These are phyloP conservation scores for Talaromyces sp. DNA, from an alignment of 2,329 filamentous ascomycete species.

Conservation along the genomic window DNA sequence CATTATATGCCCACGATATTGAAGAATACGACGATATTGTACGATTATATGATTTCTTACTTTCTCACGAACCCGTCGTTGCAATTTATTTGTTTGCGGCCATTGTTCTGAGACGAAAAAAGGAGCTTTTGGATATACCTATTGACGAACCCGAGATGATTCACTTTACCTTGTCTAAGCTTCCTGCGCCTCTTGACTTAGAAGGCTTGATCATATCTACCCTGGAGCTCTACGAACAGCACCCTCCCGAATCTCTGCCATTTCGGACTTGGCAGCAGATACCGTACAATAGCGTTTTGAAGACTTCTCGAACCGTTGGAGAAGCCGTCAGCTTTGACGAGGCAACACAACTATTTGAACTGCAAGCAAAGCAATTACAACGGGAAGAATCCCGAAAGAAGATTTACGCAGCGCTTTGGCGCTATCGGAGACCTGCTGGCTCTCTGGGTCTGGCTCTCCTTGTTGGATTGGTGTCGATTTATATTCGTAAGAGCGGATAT, in stretches of 20 bases:
- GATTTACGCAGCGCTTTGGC: slow-evolving; percentile 51
- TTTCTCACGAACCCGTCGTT: slow-evolving; percentile 83
- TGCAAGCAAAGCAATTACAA: slow-evolving; percentile 68
- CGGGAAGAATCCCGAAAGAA: slow-evolving; percentile 58
- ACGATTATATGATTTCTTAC: slow-evolving; percentile 84
- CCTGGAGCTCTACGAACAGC: slow-evolving; percentile 55
- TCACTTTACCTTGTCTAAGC: slow-evolving; percentile 78
- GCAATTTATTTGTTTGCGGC: slow-evolving; percentile 88
- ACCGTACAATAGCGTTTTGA: slow-evolving; percentile 73
- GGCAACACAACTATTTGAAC: slow-evolving; percentile 63
- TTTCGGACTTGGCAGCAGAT: slow-evolving; percentile 65
- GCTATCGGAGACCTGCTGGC: slow-evolving; percentile 61
- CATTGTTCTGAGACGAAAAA: slow-evolving; percentile 73
- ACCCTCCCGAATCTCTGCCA: slow-evolving; percentile 69
- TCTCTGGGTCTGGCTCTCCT: slow-evolving; percentile 61
- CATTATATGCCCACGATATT: slow-evolving; percentile 95
- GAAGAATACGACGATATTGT: slow-evolving; percentile 84
- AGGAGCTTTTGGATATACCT: slow-evolving; percentile 81
- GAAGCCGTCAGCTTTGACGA: slow-evolving; percentile 56
- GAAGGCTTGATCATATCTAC: slow-evolving; percentile 70
- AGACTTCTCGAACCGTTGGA: slow-evolving; percentile 63
- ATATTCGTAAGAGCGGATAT: slow-evolving; percentile 50
- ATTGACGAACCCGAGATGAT: slow-evolving; percentile 86
- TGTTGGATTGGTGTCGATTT: slow-evolving; percentile 65
- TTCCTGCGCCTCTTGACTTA: slow-evolving; percentile 75